Base-by-base conservation (phyloP, 106 monocot genomes). In the Apostasia shenzhenica region DNA sequence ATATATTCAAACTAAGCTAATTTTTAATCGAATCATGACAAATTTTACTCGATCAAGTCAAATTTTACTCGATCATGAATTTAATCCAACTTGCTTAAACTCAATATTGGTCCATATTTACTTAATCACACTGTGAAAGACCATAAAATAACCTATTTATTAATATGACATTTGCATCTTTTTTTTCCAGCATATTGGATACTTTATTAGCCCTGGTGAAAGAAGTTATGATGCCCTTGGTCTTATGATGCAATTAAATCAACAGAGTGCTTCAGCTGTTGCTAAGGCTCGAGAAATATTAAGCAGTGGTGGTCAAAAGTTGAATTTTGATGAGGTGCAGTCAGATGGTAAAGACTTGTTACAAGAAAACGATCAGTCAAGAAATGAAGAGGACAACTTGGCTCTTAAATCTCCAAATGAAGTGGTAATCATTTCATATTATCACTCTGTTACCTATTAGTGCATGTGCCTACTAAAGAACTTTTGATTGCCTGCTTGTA, bases 201-300 rank as follows among this genome's bases (percentile, higher is more conserved):
- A 70, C 69, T 85, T 77, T 41, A 63, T 78, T 70, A 85, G 84
- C 68, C 84, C 84, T 37, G 77, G 66, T 45, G 77, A 65, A 14
- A 59, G 81, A 81, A 61, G 66, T 6, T 85, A 78, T 78, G 85
- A 85, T 72, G 85, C 78, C 39, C 43, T 81, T 64, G 81, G 78
- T 43, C 62, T 78, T 39, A 75, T 81, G 85, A 71, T 55, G 69
- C 78, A 81, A 39, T 48, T 81, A 53, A 81, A 60, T 65, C 75
- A 78, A 55, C 81, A 81, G 55, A 78, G 67, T 81, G 78, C 81
- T 68, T 61, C 63, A 40, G 81, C 55, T 39, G 41, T 76, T 43
- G 71, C 75, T 47, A 81, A 85, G 46, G 85, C 81, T 14, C 70
- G 72, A 68, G 81, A 81, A 72, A 59, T 85, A 55, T 61, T 85